Conservation (phyloP, 768 basidiomycete genomes). For the Mycena belliarum region DNA sequence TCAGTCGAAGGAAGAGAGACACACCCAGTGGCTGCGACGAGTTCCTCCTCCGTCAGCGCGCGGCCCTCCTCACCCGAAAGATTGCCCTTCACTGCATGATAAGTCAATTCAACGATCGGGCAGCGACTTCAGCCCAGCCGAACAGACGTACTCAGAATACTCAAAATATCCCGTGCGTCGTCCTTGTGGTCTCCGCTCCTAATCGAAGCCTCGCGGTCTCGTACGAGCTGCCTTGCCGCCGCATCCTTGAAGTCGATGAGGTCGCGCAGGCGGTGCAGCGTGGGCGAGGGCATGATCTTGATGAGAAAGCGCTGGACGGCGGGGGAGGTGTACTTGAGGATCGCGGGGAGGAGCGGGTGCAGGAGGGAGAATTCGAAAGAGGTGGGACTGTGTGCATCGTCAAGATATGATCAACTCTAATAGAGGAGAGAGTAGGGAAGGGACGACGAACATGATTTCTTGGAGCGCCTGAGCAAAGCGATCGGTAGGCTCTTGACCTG, state of each 20-base stretch:
- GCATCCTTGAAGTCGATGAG: not conserved
- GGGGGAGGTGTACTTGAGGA: not conserved
- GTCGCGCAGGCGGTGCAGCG: not conserved
- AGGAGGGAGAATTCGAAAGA: not conserved
- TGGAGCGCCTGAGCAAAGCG: not conserved
- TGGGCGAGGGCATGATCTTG: not conserved
- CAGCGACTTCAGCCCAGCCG: too few relatives aligned
- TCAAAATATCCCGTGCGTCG: not conserved
- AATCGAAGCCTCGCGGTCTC: not conserved
- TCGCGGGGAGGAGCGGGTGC: too few relatives aligned
- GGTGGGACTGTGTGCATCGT: not conserved
- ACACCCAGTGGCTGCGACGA: too few relatives aligned
- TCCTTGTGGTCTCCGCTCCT: too few relatives aligned
- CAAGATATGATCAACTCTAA: not conserved
- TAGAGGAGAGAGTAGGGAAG: too few relatives aligned
- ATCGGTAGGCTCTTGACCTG: not conserved
- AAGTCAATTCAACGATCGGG: too few relatives aligned
- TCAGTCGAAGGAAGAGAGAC: too few relatives aligned
- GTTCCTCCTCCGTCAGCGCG: too few relatives aligned
- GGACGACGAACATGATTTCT: too few relatives aligned
- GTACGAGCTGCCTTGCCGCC: not conserved
- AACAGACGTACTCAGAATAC: not conserved
- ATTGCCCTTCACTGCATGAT: not conserved
- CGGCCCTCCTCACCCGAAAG: too few relatives aligned
- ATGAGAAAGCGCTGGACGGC: not conserved